Evolutionary conservation across 108 stramenopile genomes (phyloP), one percentile per base, ranked within the genome.

Genomic region (Skeletonema potamos): DNA sequence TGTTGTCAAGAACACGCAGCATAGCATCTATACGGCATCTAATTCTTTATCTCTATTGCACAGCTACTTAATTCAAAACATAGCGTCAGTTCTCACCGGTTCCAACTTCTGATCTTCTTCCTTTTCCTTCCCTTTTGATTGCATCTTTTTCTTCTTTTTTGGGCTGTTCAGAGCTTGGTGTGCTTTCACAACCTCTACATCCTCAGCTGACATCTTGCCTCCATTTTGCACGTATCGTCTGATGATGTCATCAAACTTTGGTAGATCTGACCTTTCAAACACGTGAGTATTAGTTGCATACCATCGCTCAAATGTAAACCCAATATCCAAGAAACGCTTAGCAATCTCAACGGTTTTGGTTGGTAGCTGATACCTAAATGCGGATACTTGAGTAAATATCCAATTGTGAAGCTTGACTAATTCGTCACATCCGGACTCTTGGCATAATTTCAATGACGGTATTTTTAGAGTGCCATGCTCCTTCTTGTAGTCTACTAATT

Each of bases 221-320:
- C 66, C 66, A 34, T 66, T 79, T 48, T 72, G 64, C 36, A 79
- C 79, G 22, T 79, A 79, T 33, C 66, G 61, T 29, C 72, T 57
- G 0, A 57, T 64, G 29, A 79, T 73, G 27, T 29, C 60, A 69
- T 79, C 72, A 51, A 79, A 79, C 29, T 51, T 24, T 1, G 65
- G 70, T 24, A 79, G 64, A n/a, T 73, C 67, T 37, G n/a, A n/a
- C 9, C 79, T 55, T 29, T 73, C 72, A 64, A 79, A 72, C 61
- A 72, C 72, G 48, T 68, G 72, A 10, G 72, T 72, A 58, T 68
- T 69, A 34, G 58, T 73, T 9, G 46, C 71, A 27, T 79, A 79
- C 78, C 78, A 79, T 27, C 58, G 57, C 57, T 79, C 78, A 33
- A 79, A 79, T 10, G 78, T 72, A 46, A 79, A 79, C 13, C 71